These are phyloP conservation scores for Rutidosis leptorrhynchoides DNA, from an alignment of 129 eudicot species.

Conservation along the genomic window DNA sequence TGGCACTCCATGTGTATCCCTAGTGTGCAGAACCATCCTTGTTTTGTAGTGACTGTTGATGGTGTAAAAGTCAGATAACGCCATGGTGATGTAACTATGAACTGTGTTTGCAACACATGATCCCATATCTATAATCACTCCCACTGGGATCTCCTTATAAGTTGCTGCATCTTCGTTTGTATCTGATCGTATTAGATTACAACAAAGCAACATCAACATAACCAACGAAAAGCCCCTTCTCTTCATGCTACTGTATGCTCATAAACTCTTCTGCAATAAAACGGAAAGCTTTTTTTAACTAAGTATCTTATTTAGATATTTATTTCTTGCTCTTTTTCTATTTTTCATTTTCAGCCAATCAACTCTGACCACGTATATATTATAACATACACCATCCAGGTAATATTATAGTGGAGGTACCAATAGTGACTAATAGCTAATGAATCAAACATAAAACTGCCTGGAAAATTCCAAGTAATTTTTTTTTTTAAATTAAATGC, in stretches of 20 bases:
- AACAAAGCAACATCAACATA: slow-evolving; percentile 8
- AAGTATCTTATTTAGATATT: too few relatives aligned
- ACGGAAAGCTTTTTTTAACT: not conserved
- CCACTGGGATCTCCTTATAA: slow-evolving; percentile 24
- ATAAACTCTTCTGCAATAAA: not conserved
- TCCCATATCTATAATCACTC: slow-evolving; percentile 36
- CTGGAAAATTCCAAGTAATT: too few relatives aligned
- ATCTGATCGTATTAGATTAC: not conserved
- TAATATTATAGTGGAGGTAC: too few relatives aligned
- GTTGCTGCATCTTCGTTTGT: slow-evolving; percentile 4
- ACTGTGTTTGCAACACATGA: slow-evolving; percentile 22
- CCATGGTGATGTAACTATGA: slow-evolving; percentile 30
- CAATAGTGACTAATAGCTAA: too few relatives aligned
- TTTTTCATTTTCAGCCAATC: too few relatives aligned
- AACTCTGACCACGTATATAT: too few relatives aligned
- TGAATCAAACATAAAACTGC: too few relatives aligned
- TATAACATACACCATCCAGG: too few relatives aligned
- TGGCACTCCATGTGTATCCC: slow-evolving; percentile 37
- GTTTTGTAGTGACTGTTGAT: slow-evolving; percentile 28
- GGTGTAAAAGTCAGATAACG: slow-evolving; percentile 31
- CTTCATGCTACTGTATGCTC: not conserved
- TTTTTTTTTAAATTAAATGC: too few relatives aligned
- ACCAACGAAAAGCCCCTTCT: not conserved
- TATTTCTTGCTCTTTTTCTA: too few relatives aligned
- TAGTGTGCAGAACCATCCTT: slow-evolving; percentile 25